Base-by-base conservation (phyloP, 805 yeast genomes). In the Candida mattraensis region DNA sequence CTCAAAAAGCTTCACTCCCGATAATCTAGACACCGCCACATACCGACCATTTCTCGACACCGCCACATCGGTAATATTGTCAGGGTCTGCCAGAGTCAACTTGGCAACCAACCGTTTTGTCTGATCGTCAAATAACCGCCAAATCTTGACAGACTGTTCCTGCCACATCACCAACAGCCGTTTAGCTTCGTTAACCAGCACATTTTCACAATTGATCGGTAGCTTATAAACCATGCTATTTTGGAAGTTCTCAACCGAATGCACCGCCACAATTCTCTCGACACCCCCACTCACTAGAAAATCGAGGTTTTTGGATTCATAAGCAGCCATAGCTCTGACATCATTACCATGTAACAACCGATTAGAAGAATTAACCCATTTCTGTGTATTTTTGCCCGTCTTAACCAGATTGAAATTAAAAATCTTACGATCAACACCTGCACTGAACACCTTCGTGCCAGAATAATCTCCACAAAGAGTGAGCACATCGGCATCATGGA, bases 341-440 rank as follows among this genome's bases (percentile, higher is more conserved):
- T 89, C 98, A 56, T 84, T 80, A 24, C 93, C 77, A 59, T 93
- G 98, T 43, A 88, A 69, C 35, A 91, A 69, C 53, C 96, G 73
- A 59, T 80, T 86, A 35, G 80, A 74, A 44, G 79, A 72, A 50
- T 78, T 81, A 12, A 83, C 75, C 98, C 98, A 91, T 54, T 79
- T 78, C 25, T 63, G 46, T 5, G 51, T 29, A 15, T 41, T 47
- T n/a, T 58, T 50, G 5, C 61, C 61, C 26, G 56, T 44, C 40
- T 66, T 67, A 3, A 82, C 67, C 34, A 72, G 61, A 41, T 71
- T 68, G 60, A 83, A 86, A 52, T 80, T 83, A 54, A 78, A 84
- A 31, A 93, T 87, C 55, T 88, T 88, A 51, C 97, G 74, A 59
- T 93, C 99, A 30, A 93, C 88, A 51, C 99, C 97, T 5, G 93